phyloP scores from a whole-genome alignment of 768 basidiomycete genomes.

The Trametes punicea region DNA sequence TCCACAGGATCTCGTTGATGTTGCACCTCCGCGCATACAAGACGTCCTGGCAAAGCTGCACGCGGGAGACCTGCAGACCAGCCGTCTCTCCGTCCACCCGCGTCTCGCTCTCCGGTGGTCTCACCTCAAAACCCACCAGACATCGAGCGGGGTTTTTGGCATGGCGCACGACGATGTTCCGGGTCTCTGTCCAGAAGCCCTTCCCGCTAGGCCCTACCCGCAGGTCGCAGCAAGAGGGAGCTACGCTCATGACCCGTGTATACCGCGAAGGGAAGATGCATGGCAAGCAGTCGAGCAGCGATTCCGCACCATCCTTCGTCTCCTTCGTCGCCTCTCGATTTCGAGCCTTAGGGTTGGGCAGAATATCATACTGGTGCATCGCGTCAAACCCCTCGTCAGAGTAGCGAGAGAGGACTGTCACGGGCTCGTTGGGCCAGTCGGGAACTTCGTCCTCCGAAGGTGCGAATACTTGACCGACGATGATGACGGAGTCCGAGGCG shows the following conservation, averaged over 20 bases:
- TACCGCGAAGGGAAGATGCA: constrained; percentile 27
- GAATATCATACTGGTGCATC: constrained; percentile 31
- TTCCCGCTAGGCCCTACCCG: constrained; percentile 31
- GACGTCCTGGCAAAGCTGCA: constrained; percentile 21
- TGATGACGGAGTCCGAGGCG: constrained; percentile 29
- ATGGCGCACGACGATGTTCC: constrained; percentile 29
- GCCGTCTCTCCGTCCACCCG: neutral
- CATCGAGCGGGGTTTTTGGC: constrained; percentile 31
- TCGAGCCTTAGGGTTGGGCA: constrained; percentile 22
- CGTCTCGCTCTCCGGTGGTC: constrained; percentile 8
- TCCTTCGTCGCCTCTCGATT: neutral
- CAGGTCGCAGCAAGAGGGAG: constrained; percentile 30
- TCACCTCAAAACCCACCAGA: constrained; percentile 32
- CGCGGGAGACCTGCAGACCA: constrained; percentile 3
- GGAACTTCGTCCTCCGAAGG: constrained; percentile 20
- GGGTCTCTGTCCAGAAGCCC: constrained; percentile 37
- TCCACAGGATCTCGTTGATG: constrained; percentile 30
- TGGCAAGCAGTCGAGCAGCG: constrained; percentile 17
- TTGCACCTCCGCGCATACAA: constrained; percentile 32
- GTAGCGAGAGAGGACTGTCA: constrained; percentile 31
- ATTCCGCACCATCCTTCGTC: neutral
- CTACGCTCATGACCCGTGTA: constrained; percentile 24
- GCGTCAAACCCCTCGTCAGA: constrained; percentile 24
- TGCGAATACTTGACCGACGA: constrained; percentile 20
- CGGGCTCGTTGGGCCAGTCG: constrained; percentile 32